phyloP scores from a whole-genome alignment of 805 yeast genomes.

The Hanseniaspora singularis region DNA sequence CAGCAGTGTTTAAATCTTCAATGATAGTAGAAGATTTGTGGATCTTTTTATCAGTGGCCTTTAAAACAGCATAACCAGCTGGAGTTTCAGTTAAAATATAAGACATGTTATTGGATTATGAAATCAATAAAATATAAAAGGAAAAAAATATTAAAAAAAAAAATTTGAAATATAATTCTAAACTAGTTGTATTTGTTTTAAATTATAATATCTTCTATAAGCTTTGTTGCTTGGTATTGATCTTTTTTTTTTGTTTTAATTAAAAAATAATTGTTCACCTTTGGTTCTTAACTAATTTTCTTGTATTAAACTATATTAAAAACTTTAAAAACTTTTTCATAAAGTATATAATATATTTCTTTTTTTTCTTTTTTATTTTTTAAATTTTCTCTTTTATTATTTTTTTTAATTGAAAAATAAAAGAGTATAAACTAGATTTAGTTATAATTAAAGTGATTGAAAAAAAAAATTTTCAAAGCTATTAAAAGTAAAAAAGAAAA shows the following conservation, averaged over 20 bases:
- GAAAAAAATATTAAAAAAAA: background rate
- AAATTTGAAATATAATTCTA: background rate
- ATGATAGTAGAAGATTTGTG: conserved; percentile 68
- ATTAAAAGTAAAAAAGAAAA: background rate
- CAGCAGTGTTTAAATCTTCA: conserved; percentile 68
- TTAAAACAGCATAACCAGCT: conserved; percentile 95
- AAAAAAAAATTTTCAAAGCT: background rate
- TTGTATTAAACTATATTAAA: too few species aligned
- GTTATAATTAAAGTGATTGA: background rate
- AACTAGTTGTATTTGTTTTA: too few species aligned
- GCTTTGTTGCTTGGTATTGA: too few species aligned
- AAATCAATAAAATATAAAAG: background rate
- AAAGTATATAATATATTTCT: too few species aligned
- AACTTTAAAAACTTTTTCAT: too few species aligned
- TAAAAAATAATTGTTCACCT: background rate
- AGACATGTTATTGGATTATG: conserved; percentile 41
- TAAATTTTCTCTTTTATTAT: too few species aligned
- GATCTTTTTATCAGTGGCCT: conserved; percentile 94
- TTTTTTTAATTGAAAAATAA: background rate
- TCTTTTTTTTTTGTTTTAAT: too few species aligned
- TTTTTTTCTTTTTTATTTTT: too few species aligned
- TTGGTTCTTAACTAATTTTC: background rate
- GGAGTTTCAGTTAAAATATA: conserved; percentile 94
- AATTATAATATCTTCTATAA: background rate
- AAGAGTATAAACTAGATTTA: background rate